These are phyloP conservation scores for Arthrobotrys sinensis DNA, from an alignment of 2,329 filamentous ascomycete species.

Conservation along the genomic window DNA sequence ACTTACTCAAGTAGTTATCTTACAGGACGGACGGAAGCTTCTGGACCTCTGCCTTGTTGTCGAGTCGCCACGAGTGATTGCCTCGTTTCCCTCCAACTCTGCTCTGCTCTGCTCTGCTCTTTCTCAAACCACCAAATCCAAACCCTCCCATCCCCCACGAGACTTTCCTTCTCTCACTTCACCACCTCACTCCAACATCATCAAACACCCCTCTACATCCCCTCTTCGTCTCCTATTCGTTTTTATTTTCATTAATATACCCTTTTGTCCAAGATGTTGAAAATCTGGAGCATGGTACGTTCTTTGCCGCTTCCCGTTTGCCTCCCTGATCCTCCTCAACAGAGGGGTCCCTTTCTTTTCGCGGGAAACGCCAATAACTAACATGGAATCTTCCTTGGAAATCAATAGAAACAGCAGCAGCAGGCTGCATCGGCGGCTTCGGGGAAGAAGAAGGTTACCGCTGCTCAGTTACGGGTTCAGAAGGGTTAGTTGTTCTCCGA, in stretches of 20 bases:
- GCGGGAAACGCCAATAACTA: slow-evolving; percentile 62
- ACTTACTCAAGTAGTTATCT: neutral
- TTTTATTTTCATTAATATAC: slow-evolving; percentile 6
- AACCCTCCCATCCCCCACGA: neutral
- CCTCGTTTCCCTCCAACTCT: slow-evolving; percentile 48
- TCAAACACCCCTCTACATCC: too few species aligned
- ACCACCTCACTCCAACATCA: neutral
- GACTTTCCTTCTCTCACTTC: neutral
- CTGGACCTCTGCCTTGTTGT: slow-evolving; percentile 51
- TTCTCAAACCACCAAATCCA: neutral
- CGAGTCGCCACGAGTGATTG: slow-evolving; percentile 57
- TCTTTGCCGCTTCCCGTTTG: neutral
- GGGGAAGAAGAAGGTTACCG: slow-evolving; percentile 97
- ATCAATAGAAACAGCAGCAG: slow-evolving; percentile 89
- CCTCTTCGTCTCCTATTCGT: neutral
- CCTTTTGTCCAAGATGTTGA: slow-evolving; percentile 76
- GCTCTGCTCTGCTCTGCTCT: neutral
- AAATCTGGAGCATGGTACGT: slow-evolving; percentile 98
- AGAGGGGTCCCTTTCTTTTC: slow-evolving; percentile 8
- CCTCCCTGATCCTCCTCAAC: slow-evolving; percentile 20
- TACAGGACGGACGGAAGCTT: slow-evolving; percentile 46
- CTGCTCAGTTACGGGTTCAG: slow-evolving; percentile 93
- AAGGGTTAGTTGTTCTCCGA: slow-evolving; percentile 77
- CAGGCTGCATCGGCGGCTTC: slow-evolving; percentile 91
- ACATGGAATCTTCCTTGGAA: neutral